Base-by-base conservation (phyloP, 371 early-diverging fungal species). In the Mortierella polycephala region DNA sequence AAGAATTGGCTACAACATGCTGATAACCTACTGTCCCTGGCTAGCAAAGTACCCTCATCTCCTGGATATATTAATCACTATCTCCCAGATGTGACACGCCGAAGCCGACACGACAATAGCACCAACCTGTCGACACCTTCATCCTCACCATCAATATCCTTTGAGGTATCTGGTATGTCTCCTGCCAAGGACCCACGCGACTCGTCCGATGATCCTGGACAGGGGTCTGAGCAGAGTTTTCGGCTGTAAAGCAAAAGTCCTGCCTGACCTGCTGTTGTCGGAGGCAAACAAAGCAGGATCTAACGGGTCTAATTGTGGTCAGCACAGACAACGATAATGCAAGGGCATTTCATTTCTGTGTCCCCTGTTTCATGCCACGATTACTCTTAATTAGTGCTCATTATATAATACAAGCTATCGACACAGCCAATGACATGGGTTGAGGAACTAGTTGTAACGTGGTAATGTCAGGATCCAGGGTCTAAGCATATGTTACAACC, bases 1-100 rank as follows among this genome's bases (percentile, higher is more conserved):
- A 47, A 71, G 47, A 68, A 77, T 21, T 77, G 77, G 77, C 77
- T 68, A 37, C 61, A 57, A 12, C 77, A 71, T 37, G 64, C 72
- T 8, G 77, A 68, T 5, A 68, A 57, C 5, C 39, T 71, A 16
- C 51, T 77, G 23, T 41, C 64, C 2, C 61, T 77, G 6, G 77
- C 72, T 1, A 67, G 72, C 5, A 67, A 71, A n/a, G 44, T 77
- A 11, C 77, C 77, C 7, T 65, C 77, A 0, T 77, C 77, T 5
- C 77, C 77, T 7, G 21, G 64, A 49, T 64, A 50, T 50, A 64
- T 71, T 52, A 65, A 71, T n/a, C 77, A 77, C 47, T 77, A 71
- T 18, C 72, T 76, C 21, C 68, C 72, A 0, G 77, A 71, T 8
- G 57, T 60, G 8, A 64, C 59, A 18, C 45, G 47, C 41, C 60